Evolutionary conservation across 1,284 basidiomycete genomes (phyloP), one percentile per base, ranked within the genome.

Genomic region (Sutorius eximius): DNA sequence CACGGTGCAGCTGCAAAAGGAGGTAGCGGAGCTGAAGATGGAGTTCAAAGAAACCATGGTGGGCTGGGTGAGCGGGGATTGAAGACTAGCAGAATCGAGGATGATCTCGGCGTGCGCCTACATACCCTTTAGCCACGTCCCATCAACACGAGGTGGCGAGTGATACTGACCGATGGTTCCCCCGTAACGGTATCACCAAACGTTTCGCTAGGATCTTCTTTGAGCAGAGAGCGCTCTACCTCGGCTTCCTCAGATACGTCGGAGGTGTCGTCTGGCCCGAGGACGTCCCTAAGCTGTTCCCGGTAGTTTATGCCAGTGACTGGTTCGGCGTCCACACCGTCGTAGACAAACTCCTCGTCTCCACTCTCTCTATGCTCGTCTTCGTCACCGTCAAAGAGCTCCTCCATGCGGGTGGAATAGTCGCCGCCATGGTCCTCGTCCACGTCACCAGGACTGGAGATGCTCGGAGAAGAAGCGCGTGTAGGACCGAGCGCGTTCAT

Each of bases 371-470:
- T 69, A 10, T 72, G 70, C 29, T 68, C 69, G 16, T 69, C 73
- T 30, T 72, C 67, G 46, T 78, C 78, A 44, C 77, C 82, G 48
- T 75, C 78, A 51, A 91, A 79, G 27, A 91, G 75, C 60, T 91
- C 89, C 46, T 83, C 85, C 81, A 91, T 85, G 56, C 82, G 85
- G 41, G 83, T 75, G 8, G 86, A 82, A 65, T 91, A 92, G 67
- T 87, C 82, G 3, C 81, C 83, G 22, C 60, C 68, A 55, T 74
- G 61, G 51, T 67, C 68, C 16, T 73, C 70, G 20, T 65, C 65
- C 45, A 62, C 67, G 16, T 71, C 70, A 32, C 71, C 72, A 27
- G 62, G 70, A 22, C 64, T 69, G 20, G 62, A 65, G 43, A 69
- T 56, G 6, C 66, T 66, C 1, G 60, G 61, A 5, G 63, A 61